These are phyloP conservation scores for Pelargonium citronellum DNA, from an alignment of 441 rosid species.

Conservation along the genomic window DNA sequence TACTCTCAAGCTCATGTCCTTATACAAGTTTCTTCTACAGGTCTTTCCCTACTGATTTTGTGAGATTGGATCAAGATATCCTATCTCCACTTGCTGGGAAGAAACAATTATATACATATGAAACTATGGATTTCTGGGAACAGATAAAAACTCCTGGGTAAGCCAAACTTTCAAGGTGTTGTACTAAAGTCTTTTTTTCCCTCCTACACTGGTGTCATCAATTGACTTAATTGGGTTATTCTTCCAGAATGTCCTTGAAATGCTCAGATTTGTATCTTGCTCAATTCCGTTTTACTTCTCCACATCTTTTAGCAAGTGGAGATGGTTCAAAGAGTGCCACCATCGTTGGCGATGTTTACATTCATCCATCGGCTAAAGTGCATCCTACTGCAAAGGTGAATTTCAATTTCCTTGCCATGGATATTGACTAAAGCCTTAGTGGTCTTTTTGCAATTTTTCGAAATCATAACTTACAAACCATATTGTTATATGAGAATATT, in stretches of 20 bases:
- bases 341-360: constrained; percentile 59
- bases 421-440: neutral
- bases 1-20: neutral
- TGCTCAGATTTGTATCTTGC: constrained; percentile 68
- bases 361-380: constrained; percentile 76
- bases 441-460: too few relatives aligned
- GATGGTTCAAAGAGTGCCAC: constrained; percentile 28
- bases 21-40: constrained; percentile 32
- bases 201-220: neutral
- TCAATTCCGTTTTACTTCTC: constrained; percentile 42
- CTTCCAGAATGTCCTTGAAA: constrained; percentile 58
- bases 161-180: neutral
- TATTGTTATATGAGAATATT: too few relatives aligned
- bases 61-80: constrained; percentile 79
- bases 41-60: constrained; percentile 53
- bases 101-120: constrained; percentile 63
- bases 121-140: constrained; percentile 72
- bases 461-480: too few relatives aligned
- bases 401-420: neutral
- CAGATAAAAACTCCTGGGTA: constrained; percentile 83
- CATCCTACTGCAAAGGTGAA: constrained; percentile 77
- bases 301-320: constrained; percentile 53
- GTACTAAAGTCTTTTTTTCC: neutral
- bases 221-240: constrained; percentile 10
- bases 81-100: constrained; percentile 84